Conservation (phyloP, 1,284 basidiomycete genomes). For the Phellopilus nigrolimitatus region DNA sequence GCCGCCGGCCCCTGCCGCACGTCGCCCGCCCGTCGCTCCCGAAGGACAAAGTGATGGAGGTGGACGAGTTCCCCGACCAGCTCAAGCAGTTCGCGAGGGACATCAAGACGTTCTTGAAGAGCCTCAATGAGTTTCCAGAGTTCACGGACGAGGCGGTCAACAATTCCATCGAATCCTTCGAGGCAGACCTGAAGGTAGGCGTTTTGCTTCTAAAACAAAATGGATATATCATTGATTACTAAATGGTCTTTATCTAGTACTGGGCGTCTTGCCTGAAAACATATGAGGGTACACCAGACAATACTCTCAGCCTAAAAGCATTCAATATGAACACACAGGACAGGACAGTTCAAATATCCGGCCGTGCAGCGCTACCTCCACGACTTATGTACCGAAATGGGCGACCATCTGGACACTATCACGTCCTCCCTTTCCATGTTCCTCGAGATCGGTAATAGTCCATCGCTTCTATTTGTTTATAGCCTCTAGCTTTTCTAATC, state of each 20-base stretch:
- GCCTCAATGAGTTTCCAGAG: constrained; percentile 70
- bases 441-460: constrained; percentile 58
- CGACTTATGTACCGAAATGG: constrained; percentile 63
- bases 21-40: constrained; percentile 47
- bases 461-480: background rate
- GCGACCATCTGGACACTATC: constrained; percentile 64
- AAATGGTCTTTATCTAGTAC: constrained; percentile 38
- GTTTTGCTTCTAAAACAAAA: background rate
- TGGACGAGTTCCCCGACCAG: constrained; percentile 60
- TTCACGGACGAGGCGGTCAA: constrained; percentile 70
- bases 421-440: constrained; percentile 60
- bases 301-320: background rate
- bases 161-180: constrained; percentile 57
- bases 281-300: constrained; percentile 44
- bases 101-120: constrained; percentile 58
- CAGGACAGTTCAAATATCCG: constrained; percentile 64
- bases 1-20: constrained; percentile 37
- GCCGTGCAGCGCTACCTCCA: constrained; percentile 70
- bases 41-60: constrained; percentile 39
- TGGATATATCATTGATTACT: background rate
- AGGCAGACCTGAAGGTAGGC: constrained; percentile 59
- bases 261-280: constrained; percentile 65
- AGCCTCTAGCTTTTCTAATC: no score
- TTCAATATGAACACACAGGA: constrained; percentile 11
- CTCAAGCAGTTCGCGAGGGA: constrained; percentile 54